A percentile compares a stretch with the other conserved stretches of the same genome.
These are phyloP conservation scores for Saturnispora halmiae DNA, from an alignment of 805 yeast species.

Conservation along the genomic window DNA sequence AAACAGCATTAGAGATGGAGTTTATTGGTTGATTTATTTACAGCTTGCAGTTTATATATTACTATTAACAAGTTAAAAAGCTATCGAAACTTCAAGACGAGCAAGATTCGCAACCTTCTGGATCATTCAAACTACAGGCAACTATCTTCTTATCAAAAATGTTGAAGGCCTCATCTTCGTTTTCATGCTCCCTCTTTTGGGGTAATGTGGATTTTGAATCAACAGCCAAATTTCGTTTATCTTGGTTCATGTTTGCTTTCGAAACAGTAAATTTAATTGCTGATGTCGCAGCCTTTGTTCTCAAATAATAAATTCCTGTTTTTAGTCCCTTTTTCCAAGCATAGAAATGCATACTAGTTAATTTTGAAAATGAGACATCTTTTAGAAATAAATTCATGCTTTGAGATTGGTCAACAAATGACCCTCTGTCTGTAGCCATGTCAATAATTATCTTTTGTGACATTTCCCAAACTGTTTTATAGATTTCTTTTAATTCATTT, in stretches of 20 bases:
- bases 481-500: constrained; percentile 59
- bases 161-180: constrained; percentile 2
- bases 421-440: constrained; percentile 73
- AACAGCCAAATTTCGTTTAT: neutral
- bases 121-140: constrained; percentile 18
- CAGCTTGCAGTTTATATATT: neutral
- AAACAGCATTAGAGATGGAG: neutral
- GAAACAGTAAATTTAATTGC: constrained; percentile 79
- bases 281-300: constrained; percentile 95
- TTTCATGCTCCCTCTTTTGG: constrained; percentile 2
- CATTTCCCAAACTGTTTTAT: constrained; percentile 95
- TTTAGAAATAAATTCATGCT: constrained; percentile 81
- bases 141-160: constrained; percentile 17
- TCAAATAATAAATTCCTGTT: constrained; percentile 96
- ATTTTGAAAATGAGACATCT: constrained; percentile 91
- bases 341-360: constrained; percentile 96
- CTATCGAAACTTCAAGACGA: constrained; percentile 31
- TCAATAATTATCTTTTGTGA: constrained; percentile 79
- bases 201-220: neutral
- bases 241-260: neutral
- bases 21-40: neutral
- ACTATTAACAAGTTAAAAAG: too few species aligned
- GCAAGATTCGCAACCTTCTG: constrained; percentile 34
- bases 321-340: constrained; percentile 98
- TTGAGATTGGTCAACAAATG: constrained; percentile 84